Evolutionary conservation across 1,284 basidiomycete genomes (phyloP).

Genomic region (Anthracocystis setariae): DNA sequence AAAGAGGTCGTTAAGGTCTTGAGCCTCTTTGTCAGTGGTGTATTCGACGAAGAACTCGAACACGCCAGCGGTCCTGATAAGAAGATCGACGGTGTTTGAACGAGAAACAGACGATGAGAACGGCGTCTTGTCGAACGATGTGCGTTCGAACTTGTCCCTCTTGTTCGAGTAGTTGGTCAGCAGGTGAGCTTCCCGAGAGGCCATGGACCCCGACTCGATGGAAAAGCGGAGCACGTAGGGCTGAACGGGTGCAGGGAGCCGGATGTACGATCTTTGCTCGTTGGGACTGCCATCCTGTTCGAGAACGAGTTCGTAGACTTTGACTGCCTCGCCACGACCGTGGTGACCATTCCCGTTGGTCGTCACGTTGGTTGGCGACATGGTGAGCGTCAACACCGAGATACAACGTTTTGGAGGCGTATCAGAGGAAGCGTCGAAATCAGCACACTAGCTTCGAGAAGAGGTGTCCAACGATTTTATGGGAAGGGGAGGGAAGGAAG

Average conservation of each 20-base stretch:
- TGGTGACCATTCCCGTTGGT: constrained; percentile 22
- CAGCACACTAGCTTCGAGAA: background rate
- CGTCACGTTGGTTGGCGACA: constrained; percentile 28
- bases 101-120: constrained; percentile 28
- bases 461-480: background rate
- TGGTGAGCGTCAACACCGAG: constrained; percentile 12
- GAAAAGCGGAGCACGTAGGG: constrained; percentile 60
- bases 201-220: constrained; percentile 54
- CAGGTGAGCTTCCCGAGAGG: constrained; percentile 50
- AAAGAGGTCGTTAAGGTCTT: constrained; percentile 17
- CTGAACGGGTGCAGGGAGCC: constrained; percentile 54
- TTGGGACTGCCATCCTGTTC: constrained; percentile 60
- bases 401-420: background rate
- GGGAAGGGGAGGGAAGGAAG: background rate
- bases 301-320: constrained; percentile 54
- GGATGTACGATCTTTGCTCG: constrained; percentile 52
- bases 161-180: constrained; percentile 68
- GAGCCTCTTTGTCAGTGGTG: constrained; percentile 33
- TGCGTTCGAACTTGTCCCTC: constrained; percentile 78
- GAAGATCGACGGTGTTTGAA: constrained; percentile 47
- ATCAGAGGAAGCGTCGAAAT: background rate
- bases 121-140: constrained; percentile 74
- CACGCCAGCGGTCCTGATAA: constrained; percentile 52
- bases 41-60: constrained; percentile 65
- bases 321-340: constrained; percentile 23